Percentiles rank a stretch among this genome's conserved stretches.
These are phyloP conservation scores for Nakazawaea laoshanensis DNA, from an alignment of 805 yeast species.

Conservation along the genomic window DNA sequence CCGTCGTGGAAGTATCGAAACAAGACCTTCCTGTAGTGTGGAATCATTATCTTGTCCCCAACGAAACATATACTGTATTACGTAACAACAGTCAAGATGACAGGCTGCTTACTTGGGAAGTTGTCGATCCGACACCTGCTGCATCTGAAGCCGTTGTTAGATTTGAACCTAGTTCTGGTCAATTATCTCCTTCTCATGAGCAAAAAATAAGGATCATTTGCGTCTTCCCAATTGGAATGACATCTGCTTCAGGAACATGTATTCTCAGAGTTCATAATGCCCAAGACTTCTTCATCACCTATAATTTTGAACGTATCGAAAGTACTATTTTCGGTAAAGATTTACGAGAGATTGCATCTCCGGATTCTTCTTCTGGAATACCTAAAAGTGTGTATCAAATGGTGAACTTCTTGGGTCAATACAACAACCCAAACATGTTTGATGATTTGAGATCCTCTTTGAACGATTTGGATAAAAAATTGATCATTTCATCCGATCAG, in stretches of 20 bases:
- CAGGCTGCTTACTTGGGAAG: no score
- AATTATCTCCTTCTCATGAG: conserved; percentile 15
- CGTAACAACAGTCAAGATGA: conserved; percentile 26
- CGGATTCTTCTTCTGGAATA: conserved; percentile 12
- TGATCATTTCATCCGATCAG: conserved; percentile 12
- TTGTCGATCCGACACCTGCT: no score
- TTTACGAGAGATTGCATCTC: conserved; percentile 1
- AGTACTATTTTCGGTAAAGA: conserved; percentile 2
- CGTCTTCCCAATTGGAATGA: conserved; percentile 10
- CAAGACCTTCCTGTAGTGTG: conserved; percentile 21
- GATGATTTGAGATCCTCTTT: conserved; percentile 11
- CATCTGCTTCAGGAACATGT: conserved; percentile 15
- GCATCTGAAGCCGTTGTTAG: conserved; percentile 23
- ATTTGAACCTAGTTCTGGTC: conserved; percentile 22
- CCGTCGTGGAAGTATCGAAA: conserved; percentile 27
- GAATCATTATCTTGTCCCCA: conserved; percentile 17
- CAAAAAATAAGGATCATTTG: conserved; percentile 14
- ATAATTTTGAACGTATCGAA: conserved; percentile 15
- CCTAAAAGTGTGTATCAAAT: conserved; percentile 22
- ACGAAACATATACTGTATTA: conserved; percentile 19
- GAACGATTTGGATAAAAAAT: conserved; percentile 11
- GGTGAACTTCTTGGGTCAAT: conserved; percentile 19
- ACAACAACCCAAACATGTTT: conserved; percentile 19
- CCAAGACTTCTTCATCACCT: conserved; percentile 23
- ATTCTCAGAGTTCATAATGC: conserved; percentile 19